Conservation (phyloP, 345 rosid species). For the Melastoma malabathricum region DNA sequence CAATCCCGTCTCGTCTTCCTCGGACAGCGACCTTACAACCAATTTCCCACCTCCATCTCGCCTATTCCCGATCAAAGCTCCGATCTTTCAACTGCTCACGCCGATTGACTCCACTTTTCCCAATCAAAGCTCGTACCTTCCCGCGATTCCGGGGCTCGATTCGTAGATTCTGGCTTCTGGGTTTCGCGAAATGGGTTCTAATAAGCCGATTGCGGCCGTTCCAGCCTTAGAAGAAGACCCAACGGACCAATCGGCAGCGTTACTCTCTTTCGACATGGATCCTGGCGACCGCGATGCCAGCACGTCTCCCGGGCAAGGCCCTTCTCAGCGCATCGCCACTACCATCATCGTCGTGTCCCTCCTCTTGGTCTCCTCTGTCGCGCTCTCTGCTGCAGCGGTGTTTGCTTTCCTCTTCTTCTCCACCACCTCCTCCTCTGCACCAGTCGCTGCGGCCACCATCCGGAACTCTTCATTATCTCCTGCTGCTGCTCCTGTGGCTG, state of each 20-base stretch:
- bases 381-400: not conserved
- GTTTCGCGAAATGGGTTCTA: conserved; percentile 25
- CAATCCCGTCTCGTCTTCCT: not conserved
- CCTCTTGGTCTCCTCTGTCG: conserved; percentile 11
- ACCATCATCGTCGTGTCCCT: conserved; percentile 41
- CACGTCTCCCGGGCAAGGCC: conserved; percentile 4
- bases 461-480: conserved; percentile 1
- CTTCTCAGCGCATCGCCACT: conserved; percentile 14
- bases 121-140: too few species aligned
- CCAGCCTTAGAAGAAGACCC: conserved; percentile 26
- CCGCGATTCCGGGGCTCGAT: too few species aligned
- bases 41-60: too few species aligned
- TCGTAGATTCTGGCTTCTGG: not conserved
- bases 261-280: conserved; percentile 38
- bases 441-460: conserved; percentile 6
- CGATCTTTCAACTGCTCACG: too few species aligned
- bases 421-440: conserved; percentile 4
- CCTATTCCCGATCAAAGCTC: not conserved
- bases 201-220: conserved; percentile 19
- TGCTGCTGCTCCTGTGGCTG: not conserved
- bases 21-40: too few species aligned
- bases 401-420: conserved; percentile 53
- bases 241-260: conserved; percentile 36
- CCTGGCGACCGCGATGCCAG: conserved; percentile 2
- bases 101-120: too few species aligned